A percentile compares a stretch with the other conserved stretches of the same genome.
Evolutionary conservation across 2,329 filamentous ascomycete species (phyloP).

Genomic region (Eutypa lata): DNA sequence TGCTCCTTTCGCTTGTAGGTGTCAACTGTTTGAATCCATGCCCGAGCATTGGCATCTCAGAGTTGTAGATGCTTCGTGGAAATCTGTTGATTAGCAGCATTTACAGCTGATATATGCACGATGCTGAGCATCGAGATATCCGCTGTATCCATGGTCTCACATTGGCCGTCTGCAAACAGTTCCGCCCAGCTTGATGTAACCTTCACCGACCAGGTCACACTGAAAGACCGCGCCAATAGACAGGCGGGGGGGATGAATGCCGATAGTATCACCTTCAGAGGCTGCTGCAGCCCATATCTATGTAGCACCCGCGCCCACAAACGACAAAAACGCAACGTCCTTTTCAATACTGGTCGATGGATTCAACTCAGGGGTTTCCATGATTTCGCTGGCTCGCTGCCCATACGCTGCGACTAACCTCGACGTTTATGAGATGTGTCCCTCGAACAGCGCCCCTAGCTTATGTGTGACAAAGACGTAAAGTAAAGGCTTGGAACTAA

Average conservation of each 20-base stretch:
- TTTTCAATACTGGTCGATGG: background rate
- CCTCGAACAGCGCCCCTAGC: slow-evolving; percentile 6
- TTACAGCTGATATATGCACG: background rate
- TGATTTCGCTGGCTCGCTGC: slow-evolving; percentile 28
- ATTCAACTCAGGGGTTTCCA: slow-evolving; percentile 5
- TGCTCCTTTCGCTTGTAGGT: slow-evolving; percentile 17
- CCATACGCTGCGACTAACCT: slow-evolving; percentile 27
- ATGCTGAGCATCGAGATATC: background rate
- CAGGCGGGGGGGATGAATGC: slow-evolving; percentile 32
- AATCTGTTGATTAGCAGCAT: slow-evolving; percentile 14
- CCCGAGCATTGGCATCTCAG: slow-evolving; percentile 29
- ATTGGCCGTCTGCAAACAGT: slow-evolving; percentile 15
- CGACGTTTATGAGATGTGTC: slow-evolving; percentile 3
- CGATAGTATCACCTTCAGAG: slow-evolving; percentile 25
- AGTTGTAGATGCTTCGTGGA: slow-evolving; percentile 16
- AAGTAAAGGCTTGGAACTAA: no score
- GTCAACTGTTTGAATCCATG: slow-evolving; percentile 29
- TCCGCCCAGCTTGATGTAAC: slow-evolving; percentile 31
- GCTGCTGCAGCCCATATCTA: slow-evolving; percentile 10
- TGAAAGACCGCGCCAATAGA: slow-evolving; percentile 26
- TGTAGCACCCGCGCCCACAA: slow-evolving; percentile 23
- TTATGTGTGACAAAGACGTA: no score
- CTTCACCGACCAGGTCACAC: slow-evolving; percentile 13
- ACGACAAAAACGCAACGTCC: slow-evolving; percentile 18
- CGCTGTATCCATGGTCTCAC: background rate